Conservation (phyloP, 345 rosid species). For the Arabidopsis thaliana region TAIR10.1 NC_003070.9:1790001-1790500, state of each 20-base stretch:
- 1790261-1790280: conserved; percentile 48
- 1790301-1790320: conserved; percentile 46
- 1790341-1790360: conserved; percentile 33
- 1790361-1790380: conserved; percentile 5
- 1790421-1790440: conserved; percentile 27
- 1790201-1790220: conserved; percentile 45
- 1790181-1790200: conserved; percentile 36
- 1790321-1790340: conserved; percentile 25
- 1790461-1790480: background rate
- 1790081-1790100: background rate
- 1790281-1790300: conserved; percentile 46
- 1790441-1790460: conserved; percentile 44
- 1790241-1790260: conserved; percentile 29
- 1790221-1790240: conserved; percentile 36
- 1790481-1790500: background rate
- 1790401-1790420: conserved; percentile 14
- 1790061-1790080: conserved; percentile 9
- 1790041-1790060: background rate
- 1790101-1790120: conserved; percentile 4
- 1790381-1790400: conserved; percentile 43
- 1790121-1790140: conserved; percentile 7
- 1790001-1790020: background rate
- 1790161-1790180: conserved; percentile 37
- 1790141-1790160: conserved; percentile 19
- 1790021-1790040: background rate